These are phyloP conservation scores for Calocera viscosa DNA, from an alignment of 768 basidiomycete species.

Conservation along the genomic window DNA sequence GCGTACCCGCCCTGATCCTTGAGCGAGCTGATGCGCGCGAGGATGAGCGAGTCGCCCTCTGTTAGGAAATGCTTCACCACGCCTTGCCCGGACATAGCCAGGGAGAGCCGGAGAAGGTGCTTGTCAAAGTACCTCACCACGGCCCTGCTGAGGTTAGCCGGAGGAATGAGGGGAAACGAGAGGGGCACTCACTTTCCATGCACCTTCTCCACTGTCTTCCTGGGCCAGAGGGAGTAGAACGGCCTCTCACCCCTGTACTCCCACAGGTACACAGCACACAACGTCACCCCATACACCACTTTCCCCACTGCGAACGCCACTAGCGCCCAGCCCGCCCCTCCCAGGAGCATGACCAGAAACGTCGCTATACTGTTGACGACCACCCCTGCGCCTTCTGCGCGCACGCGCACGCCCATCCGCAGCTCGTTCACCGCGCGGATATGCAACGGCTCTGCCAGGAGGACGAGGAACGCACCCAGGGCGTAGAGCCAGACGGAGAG, in stretches of 20 bases:
- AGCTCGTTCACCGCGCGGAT: constrained; percentile 59
- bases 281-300: constrained; percentile 49
- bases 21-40: constrained; percentile 72
- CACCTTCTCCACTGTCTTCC: constrained; percentile 18
- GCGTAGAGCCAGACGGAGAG: constrained; percentile 58
- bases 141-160: background rate
- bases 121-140: constrained; percentile 32
- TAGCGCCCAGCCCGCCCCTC: constrained; percentile 42
- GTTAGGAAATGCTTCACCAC: constrained; percentile 89
- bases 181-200: constrained; percentile 25
- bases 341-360: constrained; percentile 45
- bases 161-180: background rate
- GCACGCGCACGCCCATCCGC: constrained; percentile 57
- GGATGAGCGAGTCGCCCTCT: constrained; percentile 84
- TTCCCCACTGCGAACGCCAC: constrained; percentile 83
- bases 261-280: constrained; percentile 45
- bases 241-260: constrained; percentile 30
- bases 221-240: constrained; percentile 25
- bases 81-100: constrained; percentile 79
- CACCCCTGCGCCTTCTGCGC: constrained; percentile 77
- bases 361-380: constrained; percentile 60
- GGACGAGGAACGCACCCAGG: constrained; percentile 59
- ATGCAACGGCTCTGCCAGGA: constrained; percentile 72
- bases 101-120: constrained; percentile 46
- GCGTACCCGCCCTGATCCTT: constrained; percentile 91